These are phyloP conservation scores for Lactarius hatsudake DNA, from an alignment of 768 basidiomycete genomes.

Conservation along the genomic window DNA sequence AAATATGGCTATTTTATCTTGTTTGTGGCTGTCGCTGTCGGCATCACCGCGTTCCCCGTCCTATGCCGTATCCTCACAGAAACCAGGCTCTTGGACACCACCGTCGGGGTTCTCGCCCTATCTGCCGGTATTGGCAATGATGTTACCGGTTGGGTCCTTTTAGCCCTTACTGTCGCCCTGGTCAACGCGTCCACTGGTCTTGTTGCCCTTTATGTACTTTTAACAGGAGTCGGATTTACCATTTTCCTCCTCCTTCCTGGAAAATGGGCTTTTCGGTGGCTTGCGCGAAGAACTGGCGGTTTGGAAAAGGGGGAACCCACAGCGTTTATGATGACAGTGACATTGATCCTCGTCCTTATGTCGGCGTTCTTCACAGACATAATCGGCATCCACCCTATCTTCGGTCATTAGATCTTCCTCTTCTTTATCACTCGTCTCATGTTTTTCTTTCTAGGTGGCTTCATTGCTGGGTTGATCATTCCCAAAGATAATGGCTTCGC, in stretches of 20 bases:
- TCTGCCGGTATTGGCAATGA: constrained; percentile 75
- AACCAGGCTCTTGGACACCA: constrained; percentile 75
- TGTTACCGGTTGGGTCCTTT: constrained; percentile 73
- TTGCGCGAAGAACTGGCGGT: constrained; percentile 64
- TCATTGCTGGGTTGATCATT: constrained; percentile 77
- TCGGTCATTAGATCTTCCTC: constrained; percentile 39
- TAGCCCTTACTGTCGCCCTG: constrained; percentile 81
- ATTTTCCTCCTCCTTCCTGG: constrained; percentile 66
- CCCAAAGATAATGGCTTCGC: constrained; percentile 82
- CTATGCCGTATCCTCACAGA: constrained; percentile 84
- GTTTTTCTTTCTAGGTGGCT: constrained; percentile 54
- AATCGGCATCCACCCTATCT: constrained; percentile 75
- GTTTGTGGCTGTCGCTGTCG: constrained; percentile 79
- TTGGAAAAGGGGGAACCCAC: constrained; percentile 73
- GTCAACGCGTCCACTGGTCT: constrained; percentile 74
- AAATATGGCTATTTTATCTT: constrained; percentile 81
- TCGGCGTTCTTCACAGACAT: constrained; percentile 86
- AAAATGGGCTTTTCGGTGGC: constrained; percentile 61
- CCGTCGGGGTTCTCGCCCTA: constrained; percentile 79
- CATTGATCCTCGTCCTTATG: constrained; percentile 66
- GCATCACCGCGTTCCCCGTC: constrained; percentile 81
- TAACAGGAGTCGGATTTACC: constrained; percentile 63
- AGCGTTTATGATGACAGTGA: constrained; percentile 73
- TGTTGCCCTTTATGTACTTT: constrained; percentile 75
- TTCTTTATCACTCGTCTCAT: constrained; percentile 4